Evolutionary conservation across 768 basidiomycete species (phyloP).

Genomic region (Leccinum variicolor): DNA sequence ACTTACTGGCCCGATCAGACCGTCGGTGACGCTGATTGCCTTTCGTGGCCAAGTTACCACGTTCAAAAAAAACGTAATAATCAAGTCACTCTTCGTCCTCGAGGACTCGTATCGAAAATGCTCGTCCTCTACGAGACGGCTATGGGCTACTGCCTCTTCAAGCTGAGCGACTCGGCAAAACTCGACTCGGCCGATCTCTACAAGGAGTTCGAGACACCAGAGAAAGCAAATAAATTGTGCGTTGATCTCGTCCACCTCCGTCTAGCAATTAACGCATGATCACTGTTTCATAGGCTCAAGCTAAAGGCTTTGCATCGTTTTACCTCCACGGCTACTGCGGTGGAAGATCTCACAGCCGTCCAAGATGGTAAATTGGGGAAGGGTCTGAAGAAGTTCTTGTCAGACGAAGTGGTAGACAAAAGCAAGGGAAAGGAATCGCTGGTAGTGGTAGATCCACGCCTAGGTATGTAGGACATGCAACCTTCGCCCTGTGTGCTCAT

Average conservation of each 20-base stretch:
- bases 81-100: not conserved
- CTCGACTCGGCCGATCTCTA: slow-evolving; percentile 81
- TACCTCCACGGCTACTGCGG: slow-evolving; percentile 92
- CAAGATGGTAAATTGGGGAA: slow-evolving; percentile 93
- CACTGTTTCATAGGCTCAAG: slow-evolving; percentile 63
- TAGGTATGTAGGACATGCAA: slow-evolving; percentile 56
- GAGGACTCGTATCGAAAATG: slow-evolving; percentile 46
- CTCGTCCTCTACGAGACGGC: slow-evolving; percentile 96
- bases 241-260: slow-evolving; percentile 31
- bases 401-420: slow-evolving; percentile 82
- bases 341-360: slow-evolving; percentile 92
- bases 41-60: slow-evolving; percentile 28
- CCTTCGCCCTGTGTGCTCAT: slow-evolving; percentile 5
- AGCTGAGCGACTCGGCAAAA: slow-evolving; percentile 86
- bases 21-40: slow-evolving; percentile 11
- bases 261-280: slow-evolving; percentile 8
- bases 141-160: slow-evolving; percentile 97
- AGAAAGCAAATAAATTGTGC: slow-evolving; percentile 88
- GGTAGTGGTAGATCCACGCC: slow-evolving; percentile 84
- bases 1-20: not conserved
- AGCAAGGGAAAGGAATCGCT: slow-evolving; percentile 85
- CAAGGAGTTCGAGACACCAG: slow-evolving; percentile 92
- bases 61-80: slow-evolving; percentile 27
- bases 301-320: slow-evolving; percentile 95
- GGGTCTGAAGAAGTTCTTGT: slow-evolving; percentile 89